Evolutionary conservation across 148 eudicot species (phyloP).

Genomic region (Chenopodium suecicum): DNA sequence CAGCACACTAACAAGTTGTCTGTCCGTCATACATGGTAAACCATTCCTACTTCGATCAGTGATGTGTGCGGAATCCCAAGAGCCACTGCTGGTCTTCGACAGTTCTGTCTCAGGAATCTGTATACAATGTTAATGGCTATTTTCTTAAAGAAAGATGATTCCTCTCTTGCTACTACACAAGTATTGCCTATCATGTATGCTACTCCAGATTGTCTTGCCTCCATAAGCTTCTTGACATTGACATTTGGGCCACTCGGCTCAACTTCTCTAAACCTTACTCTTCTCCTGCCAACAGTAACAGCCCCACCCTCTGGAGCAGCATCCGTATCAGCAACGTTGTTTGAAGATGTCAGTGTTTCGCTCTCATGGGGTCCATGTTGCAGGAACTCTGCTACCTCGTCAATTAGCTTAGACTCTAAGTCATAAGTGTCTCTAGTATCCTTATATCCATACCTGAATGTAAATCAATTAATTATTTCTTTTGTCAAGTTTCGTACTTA

Average conservation of each 20-base stretch:
- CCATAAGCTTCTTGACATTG: conserved; percentile 24
- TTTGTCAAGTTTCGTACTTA: neutral
- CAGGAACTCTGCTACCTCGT: conserved; percentile 32
- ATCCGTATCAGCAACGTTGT: neutral
- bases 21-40: conserved; percentile 31
- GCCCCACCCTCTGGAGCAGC: neutral
- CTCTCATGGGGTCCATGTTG: neutral
- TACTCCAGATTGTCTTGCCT: conserved; percentile 40
- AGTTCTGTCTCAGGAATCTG: conserved; percentile 40
- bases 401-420: conserved; percentile 40
- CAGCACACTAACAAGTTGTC: neutral
- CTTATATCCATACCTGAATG: conserved; percentile 49
- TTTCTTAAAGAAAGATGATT: conserved; percentile 35
- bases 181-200: conserved; percentile 47
- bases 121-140: conserved; percentile 36
- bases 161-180: conserved; percentile 29
- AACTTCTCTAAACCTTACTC: conserved; percentile 24
- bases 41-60: conserved; percentile 44
- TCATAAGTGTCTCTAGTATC: conserved; percentile 36
- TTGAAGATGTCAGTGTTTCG: conserved; percentile 1
- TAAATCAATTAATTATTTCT: neutral
- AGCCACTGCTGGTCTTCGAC: conserved; percentile 35
- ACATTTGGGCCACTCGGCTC: neutral
- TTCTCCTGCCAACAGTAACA: conserved; percentile 12
- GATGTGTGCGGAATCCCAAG: conserved; percentile 45